phyloP scores from a whole-genome alignment of 306 rosid genomes.

The Vachellia pachyceras region DNA sequence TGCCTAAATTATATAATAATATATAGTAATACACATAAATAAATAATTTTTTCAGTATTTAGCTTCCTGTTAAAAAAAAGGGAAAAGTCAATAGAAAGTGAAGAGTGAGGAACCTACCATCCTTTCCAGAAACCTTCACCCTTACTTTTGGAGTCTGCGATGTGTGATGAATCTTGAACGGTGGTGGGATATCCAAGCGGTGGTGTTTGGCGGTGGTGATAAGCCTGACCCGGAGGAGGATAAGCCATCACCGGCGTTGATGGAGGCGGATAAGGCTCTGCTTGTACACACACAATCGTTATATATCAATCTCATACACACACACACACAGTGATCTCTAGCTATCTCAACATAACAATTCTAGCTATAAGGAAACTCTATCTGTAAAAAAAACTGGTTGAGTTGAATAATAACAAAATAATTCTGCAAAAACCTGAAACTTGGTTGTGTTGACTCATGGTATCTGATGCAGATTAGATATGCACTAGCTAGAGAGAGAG shows the following conservation, averaged over 20 bases:
- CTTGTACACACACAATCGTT: background rate
- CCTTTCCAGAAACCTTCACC: constrained; percentile 36
- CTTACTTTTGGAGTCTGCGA: background rate
- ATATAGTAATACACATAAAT: too few species aligned
- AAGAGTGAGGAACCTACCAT: background rate
- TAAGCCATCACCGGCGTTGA: constrained; percentile 19
- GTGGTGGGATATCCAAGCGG: constrained; percentile 18
- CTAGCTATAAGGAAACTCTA: background rate
- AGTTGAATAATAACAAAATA: background rate
- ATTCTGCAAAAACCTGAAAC: background rate
- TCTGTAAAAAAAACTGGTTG: background rate
- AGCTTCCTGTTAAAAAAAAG: too few species aligned
- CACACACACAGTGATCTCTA: background rate
- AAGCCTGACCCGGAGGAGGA: background rate
- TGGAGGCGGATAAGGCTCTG: background rate
- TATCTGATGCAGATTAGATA: background rate
- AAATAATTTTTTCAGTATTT: too few species aligned
- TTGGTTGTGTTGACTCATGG: background rate
- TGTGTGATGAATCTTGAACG: constrained; percentile 4
- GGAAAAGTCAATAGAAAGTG: background rate
- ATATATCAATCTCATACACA: background rate
- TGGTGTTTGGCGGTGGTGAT: background rate
- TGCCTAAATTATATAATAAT: too few species aligned
- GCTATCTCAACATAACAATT: background rate
- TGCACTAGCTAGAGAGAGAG: background rate